These are phyloP conservation scores for Huiozyma naganishii DNA, from an alignment of 805 yeast species.

Conservation along the genomic window DNA sequence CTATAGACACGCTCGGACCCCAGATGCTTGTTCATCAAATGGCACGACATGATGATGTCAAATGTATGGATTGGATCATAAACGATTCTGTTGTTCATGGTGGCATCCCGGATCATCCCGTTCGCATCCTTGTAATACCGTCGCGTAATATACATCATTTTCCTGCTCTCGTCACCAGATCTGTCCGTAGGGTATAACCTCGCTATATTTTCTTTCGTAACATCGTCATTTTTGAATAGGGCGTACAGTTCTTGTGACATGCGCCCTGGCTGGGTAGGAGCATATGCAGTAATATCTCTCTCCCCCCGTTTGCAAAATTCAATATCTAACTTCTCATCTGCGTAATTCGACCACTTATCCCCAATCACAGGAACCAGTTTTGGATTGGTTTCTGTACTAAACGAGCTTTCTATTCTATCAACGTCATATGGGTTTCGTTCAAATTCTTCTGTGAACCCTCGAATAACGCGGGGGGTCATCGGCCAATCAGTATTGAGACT, in stretches of 20 bases:
- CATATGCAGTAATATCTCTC: constrained; percentile 12
- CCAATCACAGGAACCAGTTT: constrained; percentile 9
- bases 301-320: constrained; percentile 17
- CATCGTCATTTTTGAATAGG: constrained; percentile 12
- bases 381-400: too few species aligned
- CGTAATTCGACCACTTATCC: constrained; percentile 9
- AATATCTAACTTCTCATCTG: constrained; percentile 7
- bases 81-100: constrained; percentile 15
- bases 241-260: constrained; percentile 21
- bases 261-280: constrained; percentile 17
- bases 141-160: constrained; percentile 13
- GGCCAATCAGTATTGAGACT: too few species aligned
- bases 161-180: constrained; percentile 8
- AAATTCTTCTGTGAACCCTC: too few species aligned
- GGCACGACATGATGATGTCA: constrained; percentile 22
- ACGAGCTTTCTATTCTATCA: too few species aligned
- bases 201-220: constrained; percentile 5
- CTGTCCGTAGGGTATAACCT: background rate
- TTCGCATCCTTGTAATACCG: constrained; percentile 16
- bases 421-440: too few species aligned
- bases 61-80: constrained; percentile 23
- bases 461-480: too few species aligned
- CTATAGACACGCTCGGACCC: constrained; percentile 9
- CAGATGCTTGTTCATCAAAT: constrained; percentile 24
- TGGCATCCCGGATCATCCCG: constrained; percentile 16